Base-by-base conservation (phyloP, 2,329 filamentous ascomycete species). In the Fusarium papillatum region DNA sequence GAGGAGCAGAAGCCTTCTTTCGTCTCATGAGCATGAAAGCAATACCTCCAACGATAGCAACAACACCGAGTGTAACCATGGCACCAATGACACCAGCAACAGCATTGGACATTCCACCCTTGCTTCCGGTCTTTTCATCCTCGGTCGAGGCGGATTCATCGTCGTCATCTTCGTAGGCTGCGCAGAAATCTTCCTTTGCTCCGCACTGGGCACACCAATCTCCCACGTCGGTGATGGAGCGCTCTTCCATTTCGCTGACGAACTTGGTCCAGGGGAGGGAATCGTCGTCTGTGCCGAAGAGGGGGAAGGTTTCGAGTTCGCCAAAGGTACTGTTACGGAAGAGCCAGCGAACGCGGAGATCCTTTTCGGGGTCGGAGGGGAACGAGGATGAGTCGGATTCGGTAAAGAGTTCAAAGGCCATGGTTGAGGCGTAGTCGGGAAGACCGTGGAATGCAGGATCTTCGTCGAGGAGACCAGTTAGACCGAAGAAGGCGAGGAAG, bases 341-440 rank as follows among this genome's bases (percentile, higher is more conserved):
- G 24, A 84, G 66, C 72, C 80, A 84, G 48, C 83, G 82, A 16
- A 84, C 81, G 3, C 75, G 78, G 2, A 84, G 76, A 9, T 83
- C 79, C 24, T 59, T 73, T 10, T 78, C 71, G 2, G 68, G 66
- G 16, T 80, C 64, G 1, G 71, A 71, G 0, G 82, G 83, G 71
- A 84, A n/a, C n/a, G n/a, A 83, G 6, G 57, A 46, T 16, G 79
- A 70, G 57, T 78, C 55, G 38, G 74, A 68, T 46, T 73, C 31
- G 39, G 70, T 81, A 68, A 80, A 81, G n/a, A 84, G 79, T 78
- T 84, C 83, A 57, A 84, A 84, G 1, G 78, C 74, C 80, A 84
- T 82, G 61, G 83, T 83, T n/a, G 82, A 81, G 1, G 82, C 82
- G 29, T 84, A 84, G 2, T 82, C 81, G 8, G 82, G 82, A 26